Evolutionary conservation across 306 rosid species (phyloP).

Genomic region (Lotus japonicus): DNA sequence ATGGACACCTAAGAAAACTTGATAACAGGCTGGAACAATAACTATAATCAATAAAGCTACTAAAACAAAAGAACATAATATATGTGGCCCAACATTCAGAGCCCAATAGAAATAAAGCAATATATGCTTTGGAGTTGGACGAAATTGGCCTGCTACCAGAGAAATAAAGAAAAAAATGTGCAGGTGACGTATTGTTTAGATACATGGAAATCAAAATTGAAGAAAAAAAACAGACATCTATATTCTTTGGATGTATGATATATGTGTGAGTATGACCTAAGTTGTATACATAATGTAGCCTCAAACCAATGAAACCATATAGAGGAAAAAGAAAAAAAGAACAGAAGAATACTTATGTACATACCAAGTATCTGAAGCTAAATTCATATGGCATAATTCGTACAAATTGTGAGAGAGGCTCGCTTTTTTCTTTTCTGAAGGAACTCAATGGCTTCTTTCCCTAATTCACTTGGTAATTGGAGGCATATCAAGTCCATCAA

Average conservation of each 20-base stretch:
- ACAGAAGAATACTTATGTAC: slow-evolving; percentile 32
- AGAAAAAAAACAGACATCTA: background rate
- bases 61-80: too few species aligned
- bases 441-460: slow-evolving; percentile 74
- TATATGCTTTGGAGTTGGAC: too few species aligned
- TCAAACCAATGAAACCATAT: slow-evolving; percentile 11
- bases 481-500: slow-evolving; percentile 91
- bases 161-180: too few species aligned
- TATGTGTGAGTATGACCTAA: background rate
- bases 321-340: background rate
- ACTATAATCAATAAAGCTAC: too few species aligned
- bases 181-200: too few species aligned
- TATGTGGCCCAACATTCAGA: too few species aligned
- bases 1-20: too few species aligned
- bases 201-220: background rate
- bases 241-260: background rate
- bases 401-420: slow-evolving; percentile 61
- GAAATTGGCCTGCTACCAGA: too few species aligned
- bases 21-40: too few species aligned
- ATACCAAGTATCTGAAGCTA: slow-evolving; percentile 75
- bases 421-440: slow-evolving; percentile 49
- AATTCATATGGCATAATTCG: slow-evolving; percentile 77
- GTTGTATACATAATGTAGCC: slow-evolving; percentile 38
- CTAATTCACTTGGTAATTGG: slow-evolving; percentile 71
- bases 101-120: too few species aligned